Conservation (phyloP, 139 green algal species). For the Volvox africanus region DNA sequence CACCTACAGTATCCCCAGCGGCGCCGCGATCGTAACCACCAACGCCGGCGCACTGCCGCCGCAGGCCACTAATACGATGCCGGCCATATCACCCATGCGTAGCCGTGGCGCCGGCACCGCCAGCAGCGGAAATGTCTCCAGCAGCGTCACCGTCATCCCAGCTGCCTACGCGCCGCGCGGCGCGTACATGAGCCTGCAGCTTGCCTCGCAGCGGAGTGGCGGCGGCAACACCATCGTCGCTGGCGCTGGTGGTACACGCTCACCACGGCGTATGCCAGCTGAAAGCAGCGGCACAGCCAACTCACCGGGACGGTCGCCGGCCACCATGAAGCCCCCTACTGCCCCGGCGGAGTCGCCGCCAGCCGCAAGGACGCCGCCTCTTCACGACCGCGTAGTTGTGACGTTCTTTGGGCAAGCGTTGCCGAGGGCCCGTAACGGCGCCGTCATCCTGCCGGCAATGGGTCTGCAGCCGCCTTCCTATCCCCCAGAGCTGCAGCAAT, state of each 20-base stretch:
- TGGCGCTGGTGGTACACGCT: background rate
- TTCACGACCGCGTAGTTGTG: background rate
- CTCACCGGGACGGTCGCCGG: background rate
- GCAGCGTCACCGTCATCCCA: background rate
- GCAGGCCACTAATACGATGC: background rate
- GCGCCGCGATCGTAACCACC: background rate
- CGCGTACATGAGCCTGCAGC: conserved; percentile 26
- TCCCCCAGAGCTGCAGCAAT: background rate
- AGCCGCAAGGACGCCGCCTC: background rate
- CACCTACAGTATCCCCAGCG: background rate
- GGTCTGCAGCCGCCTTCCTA: background rate
- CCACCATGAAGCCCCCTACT: background rate
- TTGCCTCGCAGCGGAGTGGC: background rate
- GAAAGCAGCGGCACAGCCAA: too few relatives aligned
- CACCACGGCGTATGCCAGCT: too few relatives aligned
- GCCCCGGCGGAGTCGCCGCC: background rate
- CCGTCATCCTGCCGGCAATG: background rate
- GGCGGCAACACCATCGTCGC: background rate
- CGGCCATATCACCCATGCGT: background rate
- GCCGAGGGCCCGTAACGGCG: background rate
- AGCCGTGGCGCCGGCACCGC: background rate
- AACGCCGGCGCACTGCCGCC: background rate
- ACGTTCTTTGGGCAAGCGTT: conserved; percentile 27
- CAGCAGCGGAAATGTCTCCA: background rate
- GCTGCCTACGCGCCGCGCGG: background rate